Evolutionary conservation across 2,329 filamentous ascomycete genomes (phyloP), one percentile per base, ranked within the genome.

Genomic region (Aureobasidium leucospermi): DNA sequence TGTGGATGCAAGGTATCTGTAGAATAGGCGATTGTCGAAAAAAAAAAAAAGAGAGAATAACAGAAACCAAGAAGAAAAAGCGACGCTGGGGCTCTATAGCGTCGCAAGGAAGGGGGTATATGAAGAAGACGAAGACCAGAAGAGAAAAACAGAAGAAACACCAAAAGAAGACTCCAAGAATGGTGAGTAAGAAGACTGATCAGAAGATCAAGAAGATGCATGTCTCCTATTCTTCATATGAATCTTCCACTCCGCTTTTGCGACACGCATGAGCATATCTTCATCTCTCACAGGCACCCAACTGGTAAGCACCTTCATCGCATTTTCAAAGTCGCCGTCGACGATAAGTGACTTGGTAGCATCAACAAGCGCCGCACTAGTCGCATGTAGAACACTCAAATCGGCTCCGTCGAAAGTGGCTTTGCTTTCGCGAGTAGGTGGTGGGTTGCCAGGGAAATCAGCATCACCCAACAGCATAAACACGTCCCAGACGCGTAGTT

Each of bases 401-500:
- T 90, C 88, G 41, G 83, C 81, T 66, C 81, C 77, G 66, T 65
- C 70, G 85, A 81, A 47, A 28, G 67, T 67, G 28, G 53, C 56
- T 32, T 47, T 45, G 19, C 43, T 42, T 13, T 48, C 42, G 5
- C 16, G 28, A 13, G 32, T n/a, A 6, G 42, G 55, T n/a, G 42
- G 42, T n/a, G 55, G 55, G n/a, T 60, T 46, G 11, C 45, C 45
- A 28, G 56, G 45, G 31, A 59, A 49, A 3, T 59, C n/a, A 16
- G 81, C 80, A 66, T 93, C 90, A 48, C 93, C 94, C 11, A 97
- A 83, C 13, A 99, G 84, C 83, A 99, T 90, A 74, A 97, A 97
- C 1, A 96, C 89, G 70, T 99, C 94, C 94, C 94, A 99, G 15
- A 99, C 88, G 51, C 94, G 88, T 38, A 99, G 85, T 73, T 97